Conservation (phyloP, 371 early-diverging fungal genomes). For the Apophysomyces variabilis region DNA sequence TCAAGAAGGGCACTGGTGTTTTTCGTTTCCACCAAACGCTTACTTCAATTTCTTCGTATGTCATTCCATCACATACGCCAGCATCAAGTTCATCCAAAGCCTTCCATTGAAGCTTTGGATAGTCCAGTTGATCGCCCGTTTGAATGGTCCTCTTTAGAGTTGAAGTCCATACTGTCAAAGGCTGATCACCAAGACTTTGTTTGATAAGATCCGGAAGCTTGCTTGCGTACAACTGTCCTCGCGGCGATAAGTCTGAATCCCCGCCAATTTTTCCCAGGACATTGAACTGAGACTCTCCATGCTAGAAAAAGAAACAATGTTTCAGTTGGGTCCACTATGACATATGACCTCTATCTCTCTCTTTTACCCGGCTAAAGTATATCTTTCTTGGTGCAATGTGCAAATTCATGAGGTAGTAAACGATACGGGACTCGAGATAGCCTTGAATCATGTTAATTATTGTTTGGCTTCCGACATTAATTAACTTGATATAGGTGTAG, state of each 20-base stretch:
- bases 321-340: background rate
- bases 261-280: constrained; percentile 93
- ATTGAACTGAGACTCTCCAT: constrained; percentile 93
- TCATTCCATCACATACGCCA: constrained; percentile 97
- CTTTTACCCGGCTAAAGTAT: constrained; percentile 78
- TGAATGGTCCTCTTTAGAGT: constrained; percentile 91
- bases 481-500: constrained; percentile 87
- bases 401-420: constrained; percentile 97
- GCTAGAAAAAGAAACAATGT: constrained; percentile 30
- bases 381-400: constrained; percentile 92
- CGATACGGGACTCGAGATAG: constrained; percentile 92
- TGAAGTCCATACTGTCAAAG: constrained; percentile 93
- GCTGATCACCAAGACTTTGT: constrained; percentile 68
- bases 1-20: too few species aligned
- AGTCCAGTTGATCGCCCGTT: constrained; percentile 77
- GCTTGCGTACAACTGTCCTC: constrained; percentile 83
- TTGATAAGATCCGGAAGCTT: constrained; percentile 82
- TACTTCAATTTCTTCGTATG: constrained; percentile 96
- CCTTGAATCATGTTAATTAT: constrained; percentile 59
- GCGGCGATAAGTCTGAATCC: constrained; percentile 86
- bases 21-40: constrained; percentile 11
- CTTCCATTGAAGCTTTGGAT: constrained; percentile 94
- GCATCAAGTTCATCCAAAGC: constrained; percentile 97
- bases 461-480: constrained; percentile 63
- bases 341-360: background rate